Percentiles rank a stretch among this genome's conserved stretches.
These are phyloP conservation scores for Carex kokanica DNA, from an alignment of 176 grass and related monocot genomes.

Conservation along the genomic window DNA sequence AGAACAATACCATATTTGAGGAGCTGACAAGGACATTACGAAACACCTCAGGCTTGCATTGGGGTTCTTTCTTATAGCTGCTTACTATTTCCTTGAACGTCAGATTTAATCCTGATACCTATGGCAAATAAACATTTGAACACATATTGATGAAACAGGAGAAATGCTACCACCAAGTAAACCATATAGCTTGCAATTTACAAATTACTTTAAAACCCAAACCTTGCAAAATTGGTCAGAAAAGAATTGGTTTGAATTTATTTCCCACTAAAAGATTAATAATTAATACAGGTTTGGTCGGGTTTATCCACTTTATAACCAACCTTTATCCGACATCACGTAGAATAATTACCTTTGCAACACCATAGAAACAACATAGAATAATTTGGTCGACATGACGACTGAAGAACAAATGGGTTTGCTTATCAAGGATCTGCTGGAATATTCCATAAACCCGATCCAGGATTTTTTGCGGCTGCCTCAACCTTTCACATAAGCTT, in stretches of 20 bases:
- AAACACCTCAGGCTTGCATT: constrained; percentile 80
- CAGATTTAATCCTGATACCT: constrained; percentile 56
- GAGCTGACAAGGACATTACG: constrained; percentile 55
- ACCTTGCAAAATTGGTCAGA: not conserved
- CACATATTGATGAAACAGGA: constrained; percentile 26
- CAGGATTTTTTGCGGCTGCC: constrained; percentile 46
- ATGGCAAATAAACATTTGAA: constrained; percentile 36
- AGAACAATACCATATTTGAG: constrained; percentile 37
- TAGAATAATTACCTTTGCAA: constrained; percentile 65
- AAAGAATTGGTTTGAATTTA: not conserved
- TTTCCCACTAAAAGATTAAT: not conserved
- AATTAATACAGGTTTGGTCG: not conserved
- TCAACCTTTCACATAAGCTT: constrained; percentile 81
- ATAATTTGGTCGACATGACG: constrained; percentile 91
- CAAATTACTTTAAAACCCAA: not conserved
- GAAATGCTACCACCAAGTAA: not conserved
- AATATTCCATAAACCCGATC: constrained; percentile 70
- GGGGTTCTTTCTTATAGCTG: constrained; percentile 72
- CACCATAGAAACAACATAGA: constrained; percentile 86
- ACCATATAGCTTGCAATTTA: not conserved
- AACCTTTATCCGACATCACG: constrained; percentile 18
- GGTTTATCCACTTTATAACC: not conserved
- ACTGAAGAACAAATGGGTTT: constrained; percentile 78
- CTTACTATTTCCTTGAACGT: constrained; percentile 76
- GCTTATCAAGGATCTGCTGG: constrained; percentile 69